Evolutionary conservation across 148 eudicot genomes (phyloP).

Genomic region (Chenopodium berlandieri): DNA sequence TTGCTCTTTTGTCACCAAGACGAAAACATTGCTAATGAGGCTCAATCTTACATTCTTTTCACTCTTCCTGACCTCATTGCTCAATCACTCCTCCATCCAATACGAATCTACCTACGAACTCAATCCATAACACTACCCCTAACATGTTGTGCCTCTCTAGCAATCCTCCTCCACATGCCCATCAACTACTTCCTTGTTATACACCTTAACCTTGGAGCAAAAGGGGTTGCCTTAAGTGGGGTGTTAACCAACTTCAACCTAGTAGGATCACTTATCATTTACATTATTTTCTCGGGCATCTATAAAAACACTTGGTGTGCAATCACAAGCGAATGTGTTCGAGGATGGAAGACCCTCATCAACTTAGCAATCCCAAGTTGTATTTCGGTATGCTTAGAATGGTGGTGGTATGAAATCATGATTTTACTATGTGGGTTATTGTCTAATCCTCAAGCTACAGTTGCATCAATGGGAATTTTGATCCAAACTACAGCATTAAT

Average conservation of each 20-base stretch:
- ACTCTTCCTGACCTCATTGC: constrained; percentile 63
- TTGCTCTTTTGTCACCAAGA: constrained; percentile 59
- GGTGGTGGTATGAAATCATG: constrained; percentile 98
- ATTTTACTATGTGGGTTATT: constrained; percentile 63
- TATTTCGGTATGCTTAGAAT: constrained; percentile 70
- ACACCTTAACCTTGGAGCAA: constrained; percentile 42
- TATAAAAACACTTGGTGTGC: constrained; percentile 58
- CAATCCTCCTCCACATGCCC: constrained; percentile 69
- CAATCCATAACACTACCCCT: constrained; percentile 71
- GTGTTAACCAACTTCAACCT: constrained; percentile 56
- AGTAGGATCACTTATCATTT: constrained; percentile 40
- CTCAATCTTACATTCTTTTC: constrained; percentile 52
- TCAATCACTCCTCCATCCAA: constrained; percentile 60
- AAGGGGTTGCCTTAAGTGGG: constrained; percentile 62
- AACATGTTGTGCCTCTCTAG: constrained; percentile 54
- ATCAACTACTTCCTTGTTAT: constrained; percentile 59
- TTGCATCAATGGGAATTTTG: constrained; percentile 71
- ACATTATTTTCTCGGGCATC: constrained; percentile 46
- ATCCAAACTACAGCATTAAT: constrained; percentile 72
- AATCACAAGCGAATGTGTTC: constrained; percentile 44
- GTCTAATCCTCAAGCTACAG: constrained; percentile 48
- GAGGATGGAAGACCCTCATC: constrained; percentile 45
- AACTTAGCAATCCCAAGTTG: constrained; percentile 74
- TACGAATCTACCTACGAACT: constrained; percentile 65
- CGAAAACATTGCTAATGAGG: constrained; percentile 47